Evolutionary conservation across 2,329 filamentous ascomycete species (phyloP).

Genomic region (Penicillium sp.): DNA sequence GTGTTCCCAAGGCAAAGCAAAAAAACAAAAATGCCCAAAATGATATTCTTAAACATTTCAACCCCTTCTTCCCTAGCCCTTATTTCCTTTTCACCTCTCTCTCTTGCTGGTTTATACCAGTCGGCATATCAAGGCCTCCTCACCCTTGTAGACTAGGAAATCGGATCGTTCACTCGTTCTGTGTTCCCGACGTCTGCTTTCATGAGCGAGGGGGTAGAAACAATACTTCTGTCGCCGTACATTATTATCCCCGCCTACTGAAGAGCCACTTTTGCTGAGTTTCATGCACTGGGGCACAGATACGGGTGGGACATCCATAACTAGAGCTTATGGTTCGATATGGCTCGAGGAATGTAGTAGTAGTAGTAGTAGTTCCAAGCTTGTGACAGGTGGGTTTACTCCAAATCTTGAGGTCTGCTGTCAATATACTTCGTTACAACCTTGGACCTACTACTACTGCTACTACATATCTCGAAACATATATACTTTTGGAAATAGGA

Average conservation of each 20-base stretch:
- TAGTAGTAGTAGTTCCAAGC: too few species aligned
- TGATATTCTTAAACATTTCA: slow-evolving; percentile 16
- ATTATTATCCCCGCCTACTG: slow-evolving; percentile 50
- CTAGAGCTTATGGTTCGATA: background rate
- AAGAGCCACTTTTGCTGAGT: slow-evolving; percentile 64
- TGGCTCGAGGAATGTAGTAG: background rate
- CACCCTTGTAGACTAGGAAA: slow-evolving; percentile 34
- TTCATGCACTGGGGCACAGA: slow-evolving; percentile 63
- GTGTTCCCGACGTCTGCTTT: slow-evolving; percentile 20
- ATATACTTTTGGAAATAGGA: too few species aligned
- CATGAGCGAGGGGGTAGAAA: slow-evolving; percentile 48
- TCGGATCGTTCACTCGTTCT: slow-evolving; percentile 20
- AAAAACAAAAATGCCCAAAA: slow-evolving; percentile 13
- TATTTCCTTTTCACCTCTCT: background rate
- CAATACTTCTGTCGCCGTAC: slow-evolving; percentile 37
- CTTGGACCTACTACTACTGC: background rate
- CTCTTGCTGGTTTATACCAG: slow-evolving; percentile 5
- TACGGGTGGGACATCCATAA: slow-evolving; percentile 60
- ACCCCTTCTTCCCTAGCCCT: background rate
- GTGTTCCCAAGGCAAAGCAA: slow-evolving; percentile 9
- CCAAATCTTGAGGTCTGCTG: too few species aligned
- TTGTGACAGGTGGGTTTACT: too few species aligned
- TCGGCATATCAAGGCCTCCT: slow-evolving; percentile 50
- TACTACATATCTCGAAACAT: too few species aligned
- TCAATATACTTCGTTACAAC: too few species aligned